Evolutionary conservation across 495 filamentous ascomycete genomes (phyloP), one percentile per base, ranked within the genome.

Genomic region (Xylaria curta): DNA sequence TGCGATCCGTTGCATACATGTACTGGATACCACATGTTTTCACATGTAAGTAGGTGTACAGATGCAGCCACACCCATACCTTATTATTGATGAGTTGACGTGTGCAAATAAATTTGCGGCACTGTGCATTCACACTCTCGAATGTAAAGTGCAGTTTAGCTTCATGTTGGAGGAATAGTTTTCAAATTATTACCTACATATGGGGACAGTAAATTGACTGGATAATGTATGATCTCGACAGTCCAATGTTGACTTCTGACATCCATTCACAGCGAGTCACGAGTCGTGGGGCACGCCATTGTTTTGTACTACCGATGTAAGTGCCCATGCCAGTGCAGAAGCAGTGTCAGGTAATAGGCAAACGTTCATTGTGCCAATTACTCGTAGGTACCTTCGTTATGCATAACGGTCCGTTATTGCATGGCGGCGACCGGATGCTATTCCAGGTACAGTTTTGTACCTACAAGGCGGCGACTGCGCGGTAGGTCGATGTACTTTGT

Each of bases 381-480:
- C 33, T 21, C 38, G 2, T n/a, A 60, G 17, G 58, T 60, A 36
- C 33, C 3, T 60, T n/a, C 4, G 1, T 36, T 36, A 36, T 17
- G 1, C 19, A 59, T 38, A 7, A 33, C n/a, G 13, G 17, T 12
- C 19, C 59, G 10, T 42, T 13, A 21, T 19, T 28, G 2, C 47
- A 12, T 24, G 13, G 24, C 6, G n/a, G 19, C 7, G 3, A 6
- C 6, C n/a, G 6, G 38, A 19, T 33, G 26, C 13, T 9, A 33
- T 33, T 28, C 15, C 12, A 64, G 24, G 61, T 64, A 64, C 61
- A 46, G 8, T 42, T 9, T 31, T 31, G 61, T 64, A 64, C 24
- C 42, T 33, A 7, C 4, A 42, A 42, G 38, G 28, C 26, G 49
- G 24, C 42, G 5, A 33, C 4, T 10, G 21, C 49, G 51, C 51